Conservation (phyloP, 1,284 basidiomycete species). For the Marasmius tenuissimus region DNA sequence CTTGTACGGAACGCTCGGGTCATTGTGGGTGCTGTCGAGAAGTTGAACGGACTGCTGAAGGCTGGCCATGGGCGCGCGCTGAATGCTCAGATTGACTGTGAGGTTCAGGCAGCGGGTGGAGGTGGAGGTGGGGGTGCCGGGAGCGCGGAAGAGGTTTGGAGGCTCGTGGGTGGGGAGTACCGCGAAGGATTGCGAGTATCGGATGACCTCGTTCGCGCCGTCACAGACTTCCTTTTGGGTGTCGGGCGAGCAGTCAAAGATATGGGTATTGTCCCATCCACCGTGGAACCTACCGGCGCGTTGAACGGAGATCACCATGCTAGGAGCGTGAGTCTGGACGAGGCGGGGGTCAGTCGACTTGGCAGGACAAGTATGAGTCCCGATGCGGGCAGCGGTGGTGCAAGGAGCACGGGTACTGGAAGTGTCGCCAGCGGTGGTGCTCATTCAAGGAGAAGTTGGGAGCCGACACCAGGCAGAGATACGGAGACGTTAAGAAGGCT, state of each 20-base stretch:
- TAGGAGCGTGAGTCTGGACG: constrained; percentile 49
- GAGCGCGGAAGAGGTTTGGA: constrained; percentile 58
- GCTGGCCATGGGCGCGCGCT: constrained; percentile 55
- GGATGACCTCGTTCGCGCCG: constrained; percentile 72
- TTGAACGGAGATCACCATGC: constrained; percentile 31
- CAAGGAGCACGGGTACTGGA: constrained; percentile 33
- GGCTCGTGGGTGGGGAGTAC: constrained; percentile 64
- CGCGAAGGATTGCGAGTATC: constrained; percentile 67
- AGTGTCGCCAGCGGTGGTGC: constrained; percentile 44
- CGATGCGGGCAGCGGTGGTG: constrained; percentile 23
- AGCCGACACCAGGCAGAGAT: neutral
- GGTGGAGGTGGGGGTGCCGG: constrained; percentile 24
- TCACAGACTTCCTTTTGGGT: constrained; percentile 72
- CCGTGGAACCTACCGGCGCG: neutral
- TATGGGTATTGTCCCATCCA: constrained; percentile 30
- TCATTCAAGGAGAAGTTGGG: constrained; percentile 60
- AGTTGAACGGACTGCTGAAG: constrained; percentile 60
- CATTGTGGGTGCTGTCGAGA: constrained; percentile 64
- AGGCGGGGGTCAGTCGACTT: constrained; percentile 32
- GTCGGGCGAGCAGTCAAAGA: constrained; percentile 70
- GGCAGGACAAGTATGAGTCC: constrained; percentile 33
- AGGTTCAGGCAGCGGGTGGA: constrained; percentile 50
- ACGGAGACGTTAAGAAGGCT: neutral
- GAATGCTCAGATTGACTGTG: constrained; percentile 71
- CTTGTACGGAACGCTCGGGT: constrained; percentile 58